phyloP scores from a whole-genome alignment of 2,329 filamentous ascomycete species.

The Colletotrichum endophyticum region DNA sequence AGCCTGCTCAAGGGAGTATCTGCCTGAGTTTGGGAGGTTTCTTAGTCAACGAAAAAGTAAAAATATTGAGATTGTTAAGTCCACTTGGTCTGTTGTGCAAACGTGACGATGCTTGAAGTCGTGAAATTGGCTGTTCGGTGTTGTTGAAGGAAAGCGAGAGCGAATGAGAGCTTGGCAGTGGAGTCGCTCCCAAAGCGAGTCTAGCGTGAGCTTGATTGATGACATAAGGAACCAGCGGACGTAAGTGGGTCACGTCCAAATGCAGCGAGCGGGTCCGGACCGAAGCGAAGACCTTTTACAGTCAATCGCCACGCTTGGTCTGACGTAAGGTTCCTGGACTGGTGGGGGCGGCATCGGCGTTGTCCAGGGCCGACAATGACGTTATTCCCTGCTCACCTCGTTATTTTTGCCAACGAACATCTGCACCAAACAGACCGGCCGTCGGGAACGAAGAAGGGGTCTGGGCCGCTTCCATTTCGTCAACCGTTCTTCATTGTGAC shows the following conservation, averaged over 20 bases:
- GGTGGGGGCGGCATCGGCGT: background rate
- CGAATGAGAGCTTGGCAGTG: background rate
- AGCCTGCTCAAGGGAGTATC: background rate
- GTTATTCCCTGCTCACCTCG: background rate
- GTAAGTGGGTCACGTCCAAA: background rate
- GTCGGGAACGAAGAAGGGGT: background rate
- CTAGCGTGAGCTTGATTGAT: accelerated
- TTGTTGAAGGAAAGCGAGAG: background rate
- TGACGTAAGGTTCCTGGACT: background rate
- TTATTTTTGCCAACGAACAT: background rate
- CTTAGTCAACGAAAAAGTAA: background rate
- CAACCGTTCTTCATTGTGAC: background rate
- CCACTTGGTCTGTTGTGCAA: background rate
- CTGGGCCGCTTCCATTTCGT: background rate
- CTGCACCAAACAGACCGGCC: background rate
- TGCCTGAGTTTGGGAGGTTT: accelerated
- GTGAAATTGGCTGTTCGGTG: background rate
- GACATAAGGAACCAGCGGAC: background rate
- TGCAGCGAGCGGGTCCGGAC: background rate
- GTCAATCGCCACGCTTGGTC: background rate
- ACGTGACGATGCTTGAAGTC: background rate
- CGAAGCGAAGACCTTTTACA: background rate
- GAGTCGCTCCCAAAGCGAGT: accelerated
- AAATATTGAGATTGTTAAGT: background rate
- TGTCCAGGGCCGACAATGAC: background rate